Conservation (phyloP, 2,329 filamentous ascomycete species). For the Shiraia sp. region DNA sequence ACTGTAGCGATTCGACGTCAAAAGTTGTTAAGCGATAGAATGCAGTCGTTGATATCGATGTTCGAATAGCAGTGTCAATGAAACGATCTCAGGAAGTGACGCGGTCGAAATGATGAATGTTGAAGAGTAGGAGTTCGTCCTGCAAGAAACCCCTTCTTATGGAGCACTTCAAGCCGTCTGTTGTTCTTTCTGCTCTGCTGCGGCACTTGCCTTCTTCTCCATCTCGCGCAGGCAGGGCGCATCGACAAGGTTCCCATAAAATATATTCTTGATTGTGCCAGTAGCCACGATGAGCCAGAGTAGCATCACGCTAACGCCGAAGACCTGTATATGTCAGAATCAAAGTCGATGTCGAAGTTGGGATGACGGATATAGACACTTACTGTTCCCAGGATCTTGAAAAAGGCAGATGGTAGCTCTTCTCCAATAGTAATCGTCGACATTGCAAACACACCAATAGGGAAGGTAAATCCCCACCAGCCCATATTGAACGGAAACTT, state of each 20-base stretch:
- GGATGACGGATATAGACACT: slow-evolving; percentile 1
- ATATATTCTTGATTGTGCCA: slow-evolving; percentile 53
- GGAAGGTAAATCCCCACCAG: slow-evolving; percentile 66
- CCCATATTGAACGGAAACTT: slow-evolving; percentile 64
- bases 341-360: neutral
- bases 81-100: too few relatives aligned
- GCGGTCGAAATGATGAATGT: too few relatives aligned
- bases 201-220: slow-evolving; percentile 19
- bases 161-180: neutral
- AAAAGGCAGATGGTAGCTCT: slow-evolving; percentile 60
- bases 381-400: slow-evolving; percentile 57
- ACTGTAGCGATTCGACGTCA: too few relatives aligned
- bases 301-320: slow-evolving; percentile 54
- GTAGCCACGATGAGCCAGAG: slow-evolving; percentile 59
- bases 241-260: slow-evolving; percentile 56
- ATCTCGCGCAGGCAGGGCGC: slow-evolving; percentile 55
- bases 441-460: slow-evolving; percentile 53
- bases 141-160: neutral
- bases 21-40: too few relatives aligned
- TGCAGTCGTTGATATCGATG: too few relatives aligned
- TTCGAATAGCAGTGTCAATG: too few relatives aligned
- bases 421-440: slow-evolving; percentile 52
- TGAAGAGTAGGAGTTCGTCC: neutral
- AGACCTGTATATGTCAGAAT: slow-evolving; percentile 37
- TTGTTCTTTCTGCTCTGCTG: slow-evolving; percentile 5